Evolutionary conservation across 306 rosid genomes (phyloP), one percentile per base, ranked within the genome.

Genomic region (Ceratonia siliqua): DNA sequence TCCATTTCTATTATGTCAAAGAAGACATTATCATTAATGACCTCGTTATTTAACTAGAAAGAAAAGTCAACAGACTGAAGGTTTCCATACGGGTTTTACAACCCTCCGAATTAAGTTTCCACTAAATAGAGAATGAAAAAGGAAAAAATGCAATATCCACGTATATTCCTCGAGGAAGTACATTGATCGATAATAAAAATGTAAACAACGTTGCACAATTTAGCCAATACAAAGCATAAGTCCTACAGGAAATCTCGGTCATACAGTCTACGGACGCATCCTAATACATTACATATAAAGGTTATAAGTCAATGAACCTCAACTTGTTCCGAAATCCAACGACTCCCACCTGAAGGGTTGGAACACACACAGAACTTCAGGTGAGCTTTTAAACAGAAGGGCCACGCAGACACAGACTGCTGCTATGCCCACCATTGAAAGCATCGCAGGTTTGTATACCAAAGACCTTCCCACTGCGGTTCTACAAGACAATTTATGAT

Each of bases 361-460:
- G 88, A 94, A 91, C 70, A 88, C 87, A n/a, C 77, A 91, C 5
- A 89, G 81, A 63, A 94, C 97, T 78, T 89, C 94, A 0, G 98
- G 98, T 5, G 91, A 89, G 81, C 97, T 94, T 63, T 94, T 94
- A 48, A 94, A 94, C 68, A 94, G 87, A 70, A 94, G 92, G 14
- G 98, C 98, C 70, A 89, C 97, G 20, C 98, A 94, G 70, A 94
- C 98, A 77, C 98, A 94, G 11, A 94, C 94, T 5, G 92, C 96
- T 30, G 98, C 98, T 46, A 94, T 75, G 74, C 91, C 88, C 59
- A 94, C 90, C 98, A 94, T 88, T 3, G 98, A 94, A 21, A 94
- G 94, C 92, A 94, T 81, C 62, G 94, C 94, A 7, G 98, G 98
- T 72, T 90, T 85, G 89, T 94, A 89, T 21, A 87, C 89, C 77